phyloP scores from a whole-genome alignment of 208 protist species.

The Acanthamoeba polyphaga region DNA sequence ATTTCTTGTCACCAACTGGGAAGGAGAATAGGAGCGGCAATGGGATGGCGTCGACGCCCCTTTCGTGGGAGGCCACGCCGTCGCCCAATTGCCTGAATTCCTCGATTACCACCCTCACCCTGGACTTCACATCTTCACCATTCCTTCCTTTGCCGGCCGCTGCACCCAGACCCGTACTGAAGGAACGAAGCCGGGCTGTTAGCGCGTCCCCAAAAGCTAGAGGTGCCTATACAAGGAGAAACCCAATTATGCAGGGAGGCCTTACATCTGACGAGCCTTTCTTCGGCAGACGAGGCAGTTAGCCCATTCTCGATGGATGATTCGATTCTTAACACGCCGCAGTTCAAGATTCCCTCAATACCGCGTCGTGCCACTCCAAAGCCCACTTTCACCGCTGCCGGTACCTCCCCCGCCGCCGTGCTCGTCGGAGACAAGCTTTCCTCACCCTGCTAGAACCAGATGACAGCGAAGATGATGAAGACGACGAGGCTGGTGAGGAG shows the following conservation, averaged over 20 bases:
- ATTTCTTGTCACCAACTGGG: neutral
- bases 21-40: neutral
- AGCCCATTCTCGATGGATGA: neutral
- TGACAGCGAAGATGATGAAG: neutral
- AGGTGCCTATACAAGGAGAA: too few relatives aligned
- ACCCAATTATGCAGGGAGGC: too few relatives aligned
- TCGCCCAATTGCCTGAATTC: neutral
- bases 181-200: neutral
- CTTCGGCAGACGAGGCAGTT: neutral
- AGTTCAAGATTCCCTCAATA: neutral
- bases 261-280: too few relatives aligned
- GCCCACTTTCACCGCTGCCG: neutral
- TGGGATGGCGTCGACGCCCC: neutral
- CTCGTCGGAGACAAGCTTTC: neutral
- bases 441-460: neutral
- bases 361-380: neutral
- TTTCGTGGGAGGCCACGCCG: conserved; percentile 12
- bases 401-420: neutral
- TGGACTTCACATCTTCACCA: neutral
- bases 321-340: neutral
- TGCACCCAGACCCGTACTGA: neutral
- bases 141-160: neutral
- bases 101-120: neutral
- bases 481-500: neutral
- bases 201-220: too few relatives aligned